phyloP scores from a whole-genome alignment of 2,329 filamentous ascomycete species.

The Fusarium sp. region DNA sequence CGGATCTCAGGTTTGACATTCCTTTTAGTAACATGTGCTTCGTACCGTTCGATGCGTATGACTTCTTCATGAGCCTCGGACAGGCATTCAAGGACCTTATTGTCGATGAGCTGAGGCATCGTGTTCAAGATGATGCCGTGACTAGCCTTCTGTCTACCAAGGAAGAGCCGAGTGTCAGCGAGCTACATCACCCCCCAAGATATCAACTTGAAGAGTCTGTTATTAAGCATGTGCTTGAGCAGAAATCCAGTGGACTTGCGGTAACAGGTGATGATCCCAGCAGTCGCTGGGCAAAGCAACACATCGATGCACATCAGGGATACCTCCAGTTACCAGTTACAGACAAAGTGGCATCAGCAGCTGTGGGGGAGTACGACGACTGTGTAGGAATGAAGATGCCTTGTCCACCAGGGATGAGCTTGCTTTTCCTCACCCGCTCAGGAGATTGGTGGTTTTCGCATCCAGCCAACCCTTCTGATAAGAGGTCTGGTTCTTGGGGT shows the following conservation, averaged over 20 bases:
- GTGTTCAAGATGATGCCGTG: not conserved
- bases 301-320: not conserved
- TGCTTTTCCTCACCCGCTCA: not conserved
- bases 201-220: no score
- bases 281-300: not conserved
- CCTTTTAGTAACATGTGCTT: not conserved
- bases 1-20: not conserved
- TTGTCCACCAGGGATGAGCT: not conserved
- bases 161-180: not conserved
- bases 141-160: not conserved
- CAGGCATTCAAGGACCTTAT: not conserved
- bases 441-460: not conserved
- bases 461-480: not conserved
- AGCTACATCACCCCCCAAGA: rapidly evolving
- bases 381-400: not conserved
- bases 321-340: not conserved
- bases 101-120: not conserved
- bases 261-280: no score
- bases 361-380: not conserved
- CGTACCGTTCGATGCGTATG: not conserved
- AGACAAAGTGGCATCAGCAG: not conserved
- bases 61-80: not conserved
- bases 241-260: not conserved
- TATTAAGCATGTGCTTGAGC: not conserved
- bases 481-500: not conserved